These are phyloP conservation scores for Choiromyces venosus DNA, from an alignment of 495 filamentous ascomycete genomes.

Conservation along the genomic window DNA sequence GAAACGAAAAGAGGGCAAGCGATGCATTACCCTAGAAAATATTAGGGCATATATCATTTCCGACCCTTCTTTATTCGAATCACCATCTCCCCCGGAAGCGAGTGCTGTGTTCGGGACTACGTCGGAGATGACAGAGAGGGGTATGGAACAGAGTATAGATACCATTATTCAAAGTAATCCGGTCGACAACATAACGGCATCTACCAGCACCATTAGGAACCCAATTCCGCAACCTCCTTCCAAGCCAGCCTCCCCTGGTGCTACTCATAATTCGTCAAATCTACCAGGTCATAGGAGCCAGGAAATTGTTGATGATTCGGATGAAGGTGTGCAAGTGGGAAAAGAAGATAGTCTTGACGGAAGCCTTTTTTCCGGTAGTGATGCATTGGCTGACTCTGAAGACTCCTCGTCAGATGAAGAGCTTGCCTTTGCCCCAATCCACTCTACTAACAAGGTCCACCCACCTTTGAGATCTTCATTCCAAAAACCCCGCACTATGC, in stretches of 20 bases:
- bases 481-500: background rate
- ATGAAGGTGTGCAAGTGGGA: conserved; percentile 6
- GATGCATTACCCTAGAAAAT: conserved; percentile 57
- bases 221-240: conserved; percentile 5
- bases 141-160: conserved; percentile 40
- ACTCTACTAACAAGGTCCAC: background rate
- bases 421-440: conserved; percentile 35
- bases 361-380: conserved; percentile 20
- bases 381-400: conserved; percentile 34
- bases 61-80: conserved; percentile 66
- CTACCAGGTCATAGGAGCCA: background rate
- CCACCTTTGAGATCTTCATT: background rate
- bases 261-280: background rate
- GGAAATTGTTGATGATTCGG: conserved; percentile 6
- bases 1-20: conserved; percentile 55
- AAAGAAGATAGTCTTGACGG: conserved; percentile 8
- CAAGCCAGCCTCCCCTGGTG: background rate
- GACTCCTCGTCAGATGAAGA: conserved; percentile 37
- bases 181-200: conserved; percentile 17
- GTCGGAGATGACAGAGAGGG: conserved; percentile 48
- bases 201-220: conserved; percentile 19
- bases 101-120: conserved; percentile 47
- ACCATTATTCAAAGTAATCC: conserved; percentile 3
- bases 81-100: conserved; percentile 55
- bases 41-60: conserved; percentile 64